A percentile compares a stretch with the other conserved stretches of the same genome.
Evolutionary conservation across 1,284 basidiomycete species (phyloP).

Genomic region (Trametes pubescens): DNA sequence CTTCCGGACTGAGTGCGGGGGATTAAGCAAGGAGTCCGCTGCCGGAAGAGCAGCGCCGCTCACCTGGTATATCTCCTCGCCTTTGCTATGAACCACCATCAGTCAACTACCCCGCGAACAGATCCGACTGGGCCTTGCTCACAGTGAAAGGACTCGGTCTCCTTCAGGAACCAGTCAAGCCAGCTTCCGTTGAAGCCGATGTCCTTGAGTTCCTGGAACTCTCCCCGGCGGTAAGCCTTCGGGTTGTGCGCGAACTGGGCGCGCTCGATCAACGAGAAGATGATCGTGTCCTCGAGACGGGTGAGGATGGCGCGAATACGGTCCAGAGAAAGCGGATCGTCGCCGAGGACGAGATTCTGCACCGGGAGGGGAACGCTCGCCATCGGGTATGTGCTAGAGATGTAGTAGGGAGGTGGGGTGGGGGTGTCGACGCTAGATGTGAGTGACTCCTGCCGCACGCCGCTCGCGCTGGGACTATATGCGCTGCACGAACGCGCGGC

Average conservation of each 20-base stretch:
- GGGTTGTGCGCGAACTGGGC: slow-evolving; percentile 97
- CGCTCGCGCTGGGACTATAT: slow-evolving; percentile 4
- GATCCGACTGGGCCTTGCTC: slow-evolving; percentile 12
- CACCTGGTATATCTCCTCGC: slow-evolving; percentile 92
- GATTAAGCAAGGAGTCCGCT: neutral
- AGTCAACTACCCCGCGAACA: neutral
- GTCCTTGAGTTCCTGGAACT: slow-evolving; percentile 79
- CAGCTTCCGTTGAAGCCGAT: slow-evolving; percentile 85
- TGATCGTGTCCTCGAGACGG: slow-evolving; percentile 97
- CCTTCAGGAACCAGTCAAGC: slow-evolving; percentile 97
- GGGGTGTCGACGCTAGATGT: neutral
- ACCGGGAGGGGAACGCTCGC: slow-evolving; percentile 59
- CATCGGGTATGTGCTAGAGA: slow-evolving; percentile 25
- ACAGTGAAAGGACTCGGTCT: slow-evolving; percentile 96
- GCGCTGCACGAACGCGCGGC: slow-evolving; percentile 1
- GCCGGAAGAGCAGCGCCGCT: slow-evolving; percentile 23
- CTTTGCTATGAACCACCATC: slow-evolving; percentile 68
- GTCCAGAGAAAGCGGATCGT: slow-evolving; percentile 85
- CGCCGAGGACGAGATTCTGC: slow-evolving; percentile 70
- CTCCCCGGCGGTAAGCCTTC: slow-evolving; percentile 86
- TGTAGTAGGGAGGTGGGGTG: neutral
- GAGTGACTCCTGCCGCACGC: neutral
- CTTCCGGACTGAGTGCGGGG: slow-evolving; percentile 79
- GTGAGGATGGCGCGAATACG: slow-evolving; percentile 88
- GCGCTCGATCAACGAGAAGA: slow-evolving; percentile 95